A percentile compares a stretch with the other conserved stretches of the same genome.
phyloP scores from a whole-genome alignment of 2,329 filamentous ascomycete species.

The Penicillium sp. region DNA sequence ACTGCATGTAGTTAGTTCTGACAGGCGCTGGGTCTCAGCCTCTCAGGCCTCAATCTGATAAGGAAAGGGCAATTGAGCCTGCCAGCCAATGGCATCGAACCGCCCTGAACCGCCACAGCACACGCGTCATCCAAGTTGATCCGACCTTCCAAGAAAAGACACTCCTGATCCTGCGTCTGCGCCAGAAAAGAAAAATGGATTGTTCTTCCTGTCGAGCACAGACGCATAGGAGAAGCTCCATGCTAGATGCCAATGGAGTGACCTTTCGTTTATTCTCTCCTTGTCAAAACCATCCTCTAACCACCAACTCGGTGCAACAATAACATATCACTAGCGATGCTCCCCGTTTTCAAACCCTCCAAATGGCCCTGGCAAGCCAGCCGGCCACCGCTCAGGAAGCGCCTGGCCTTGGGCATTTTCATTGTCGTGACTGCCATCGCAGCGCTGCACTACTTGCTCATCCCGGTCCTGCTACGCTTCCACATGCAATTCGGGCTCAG shows the following conservation, averaged over 20 bases:
- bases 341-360: background rate
- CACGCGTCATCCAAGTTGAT: no score
- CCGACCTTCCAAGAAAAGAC: no score
- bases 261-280: background rate
- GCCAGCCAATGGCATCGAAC: no score
- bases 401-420: background rate
- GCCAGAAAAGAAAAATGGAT: no score
- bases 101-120: no score
- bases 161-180: no score
- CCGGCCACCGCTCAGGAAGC: background rate
- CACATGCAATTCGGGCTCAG: background rate
- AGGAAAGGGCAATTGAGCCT: no score
- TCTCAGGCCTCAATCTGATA: no score
- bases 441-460: background rate
- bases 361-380: background rate
- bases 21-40: no score
- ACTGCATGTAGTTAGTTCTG: no score
- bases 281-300: background rate
- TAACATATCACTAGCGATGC: background rate
- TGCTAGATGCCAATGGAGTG: background rate
- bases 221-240: no score
- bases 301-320: background rate
- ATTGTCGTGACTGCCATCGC: background rate
- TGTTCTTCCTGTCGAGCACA: no score
- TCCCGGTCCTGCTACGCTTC: background rate